Base-by-base conservation (phyloP, 108 stramenopile genomes). In the Cyclotella baltica region DNA sequence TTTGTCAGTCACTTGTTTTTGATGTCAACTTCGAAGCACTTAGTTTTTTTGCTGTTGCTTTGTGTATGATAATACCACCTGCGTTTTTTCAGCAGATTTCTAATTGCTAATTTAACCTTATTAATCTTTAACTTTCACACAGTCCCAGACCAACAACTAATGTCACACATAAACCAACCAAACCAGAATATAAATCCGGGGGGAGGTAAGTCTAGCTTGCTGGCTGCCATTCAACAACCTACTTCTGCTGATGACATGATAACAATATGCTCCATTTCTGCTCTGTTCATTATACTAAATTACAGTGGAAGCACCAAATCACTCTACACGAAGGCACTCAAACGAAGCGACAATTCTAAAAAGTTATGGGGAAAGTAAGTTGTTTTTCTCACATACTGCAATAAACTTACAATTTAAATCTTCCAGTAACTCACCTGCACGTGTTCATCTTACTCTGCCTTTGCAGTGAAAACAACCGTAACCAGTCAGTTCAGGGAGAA, bases 351-450 rank as follows among this genome's bases (percentile, higher is more conserved):
- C 6, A 16, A 61, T 34, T 2, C 59, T n/a, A 61, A 61, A 61
- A 61, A 61, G 33, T 34, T 61, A 16, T 61, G 59, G 59, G 59
- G 59, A 34, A 61, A 3, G 59, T 61, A 33, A 31, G 59, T 61
- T 10, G 20, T 25, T 4, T 0, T 1, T 6, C 11, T 27, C 22
- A 23, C 13, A 43, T 43, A n/a, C n/a, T n/a, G n/a, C n/a, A n/a
- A n/a, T n/a, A n/a, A n/a, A n/a, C n/a, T n/a, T n/a, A n/a, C n/a
- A n/a, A n/a, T n/a, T n/a, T n/a, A n/a, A n/a, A n/a, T n/a, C n/a
- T n/a, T n/a, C n/a, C n/a, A n/a, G n/a, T 43, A 43, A 10, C 13
- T 6, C 40, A 43, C 40, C 40, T 43, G 40, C 13, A 13, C 13
- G 13, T 43, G 40, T 13, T 43, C 40, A 43, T 43, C 40, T 43